These are phyloP conservation scores for Brasilioporus rufonigricans DNA, from an alignment of 768 basidiomycete genomes.

Conservation along the genomic window DNA sequence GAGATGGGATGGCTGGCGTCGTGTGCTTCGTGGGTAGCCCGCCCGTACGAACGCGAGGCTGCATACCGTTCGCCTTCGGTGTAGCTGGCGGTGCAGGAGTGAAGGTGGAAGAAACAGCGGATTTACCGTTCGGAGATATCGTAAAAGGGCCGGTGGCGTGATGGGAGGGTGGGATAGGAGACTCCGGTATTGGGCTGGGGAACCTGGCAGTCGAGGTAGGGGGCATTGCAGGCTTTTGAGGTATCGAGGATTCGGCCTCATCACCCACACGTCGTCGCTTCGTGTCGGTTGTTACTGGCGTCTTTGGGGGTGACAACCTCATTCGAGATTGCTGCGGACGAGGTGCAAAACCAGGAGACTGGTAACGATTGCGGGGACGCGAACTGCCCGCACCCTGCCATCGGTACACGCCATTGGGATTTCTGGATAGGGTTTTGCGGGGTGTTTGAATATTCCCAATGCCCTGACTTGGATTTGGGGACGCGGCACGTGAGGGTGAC, in stretches of 20 bases:
- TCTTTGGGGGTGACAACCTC: slow-evolving; percentile 40
- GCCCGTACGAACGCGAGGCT: slow-evolving; percentile 41
- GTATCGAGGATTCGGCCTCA: slow-evolving; percentile 36
- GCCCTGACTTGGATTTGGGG: slow-evolving; percentile 21
- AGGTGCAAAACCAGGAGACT: slow-evolving; percentile 70
- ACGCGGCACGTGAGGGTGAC: slow-evolving; percentile 31
- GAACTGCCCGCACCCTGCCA: slow-evolving; percentile 81
- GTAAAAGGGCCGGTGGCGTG: slow-evolving; percentile 27
- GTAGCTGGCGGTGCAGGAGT: slow-evolving; percentile 21
- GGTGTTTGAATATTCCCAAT: slow-evolving; percentile 31
- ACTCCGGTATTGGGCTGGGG: slow-evolving; percentile 28
- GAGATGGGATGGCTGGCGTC: slow-evolving; percentile 66
- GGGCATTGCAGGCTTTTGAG: slow-evolving; percentile 32
- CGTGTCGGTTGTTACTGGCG: slow-evolving; percentile 41
- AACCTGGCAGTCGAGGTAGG: slow-evolving; percentile 24
- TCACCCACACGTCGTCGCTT: slow-evolving; percentile 64
- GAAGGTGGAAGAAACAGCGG: slow-evolving; percentile 23
- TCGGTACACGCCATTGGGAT: slow-evolving; percentile 71
- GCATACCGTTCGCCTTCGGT: slow-evolving; percentile 26
- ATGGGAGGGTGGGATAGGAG: slow-evolving; percentile 34
- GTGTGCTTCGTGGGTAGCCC: slow-evolving; percentile 48
- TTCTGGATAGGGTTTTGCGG: slow-evolving; percentile 56
- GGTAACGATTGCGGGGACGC: slow-evolving; percentile 63
- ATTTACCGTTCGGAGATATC: slow-evolving; percentile 26
- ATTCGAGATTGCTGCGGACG: slow-evolving; percentile 46